Base-by-base conservation (phyloP, 805 yeast species). In the Blastobotrys terrestris region DNA sequence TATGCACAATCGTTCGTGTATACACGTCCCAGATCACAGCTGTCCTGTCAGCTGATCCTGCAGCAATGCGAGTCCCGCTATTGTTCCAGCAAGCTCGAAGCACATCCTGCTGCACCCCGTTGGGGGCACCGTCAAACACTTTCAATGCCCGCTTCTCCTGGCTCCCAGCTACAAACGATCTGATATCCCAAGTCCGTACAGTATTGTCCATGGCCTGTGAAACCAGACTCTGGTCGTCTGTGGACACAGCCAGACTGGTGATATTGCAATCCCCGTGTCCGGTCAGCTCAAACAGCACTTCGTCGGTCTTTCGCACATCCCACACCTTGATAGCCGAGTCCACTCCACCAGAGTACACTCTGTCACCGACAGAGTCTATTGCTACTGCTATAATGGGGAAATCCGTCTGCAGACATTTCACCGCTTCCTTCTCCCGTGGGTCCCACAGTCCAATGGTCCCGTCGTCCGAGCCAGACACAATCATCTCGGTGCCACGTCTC, bases 391-490 rank as follows among this genome's bases (percentile, higher is more conserved):
- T 65, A 0, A 87, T 59, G 0, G 95, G 94, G 59, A 72, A 84
- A 1, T 74, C 75, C 0, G 83, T 75, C 19, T 68, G 64, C 43
- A 54, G 49, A 6, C 58, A 60, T 1, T 64, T 57, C 0, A 75
- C 69, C 1, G 77, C 70, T 2, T 60, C 58, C 58, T 79, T 83
- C n/a, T 76, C 72, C 52, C 89, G 68, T 20, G 72, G 66, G 58
- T 87, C 95, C 92, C 92, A 87, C 1, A 83, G 49, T 6, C 71
- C 70, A 1, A 78, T 71, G 2, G 67, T 54, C 0, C 90, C 88
- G 60, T 83, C 89, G 58, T 87, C 95, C 7, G 83, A 75, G 2
- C 79, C 87, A 39, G 87, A 77, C 2, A 78, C 74, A 3, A 72
- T 54, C 6, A 68, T 52, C 44, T 71, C 72, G 2, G 56, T 50